Evolutionary conservation across 164 flowering plant genomes (phyloP).

Genomic region (Liquidambar formosana): DNA sequence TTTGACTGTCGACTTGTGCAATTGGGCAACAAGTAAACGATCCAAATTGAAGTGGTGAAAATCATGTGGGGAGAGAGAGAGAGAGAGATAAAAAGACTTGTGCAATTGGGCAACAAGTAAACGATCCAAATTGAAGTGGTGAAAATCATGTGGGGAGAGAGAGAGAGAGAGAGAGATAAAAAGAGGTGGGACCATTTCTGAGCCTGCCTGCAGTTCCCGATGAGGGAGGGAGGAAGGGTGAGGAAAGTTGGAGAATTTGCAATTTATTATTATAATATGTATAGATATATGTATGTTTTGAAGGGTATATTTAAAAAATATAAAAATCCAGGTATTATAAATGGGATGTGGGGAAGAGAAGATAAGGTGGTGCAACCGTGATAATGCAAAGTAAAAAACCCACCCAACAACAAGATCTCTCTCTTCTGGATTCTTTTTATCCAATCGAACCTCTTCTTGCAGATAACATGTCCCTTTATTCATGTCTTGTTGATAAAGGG

Average conservation of each 20-base stretch:
- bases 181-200: constrained; percentile 26
- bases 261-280: no score
- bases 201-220: constrained; percentile 40
- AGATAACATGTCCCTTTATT: constrained; percentile 55
- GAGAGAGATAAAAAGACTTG: not conserved
- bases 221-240: constrained; percentile 25
- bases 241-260: constrained; percentile 21
- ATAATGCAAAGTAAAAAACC: constrained; percentile 37
- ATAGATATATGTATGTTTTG: no score
- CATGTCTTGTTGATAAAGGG: constrained; percentile 29
- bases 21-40: constrained; percentile 19
- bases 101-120: constrained; percentile 23
- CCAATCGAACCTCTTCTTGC: constrained; percentile 52
- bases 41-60: constrained; percentile 23
- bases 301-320: no score
- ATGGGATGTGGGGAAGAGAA: constrained; percentile 38
- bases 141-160: constrained; percentile 30
- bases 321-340: not conserved
- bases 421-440: constrained; percentile 52
- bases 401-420: constrained; percentile 53
- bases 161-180: not conserved
- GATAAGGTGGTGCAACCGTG: constrained; percentile 56
- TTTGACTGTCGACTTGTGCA: constrained; percentile 18
- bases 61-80: constrained; percentile 24
- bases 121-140: constrained; percentile 16